Evolutionary conservation across 495 filamentous ascomycete genomes (phyloP), one percentile per base, ranked within the genome.

Genomic region (Trichoderma gamsii): DNA sequence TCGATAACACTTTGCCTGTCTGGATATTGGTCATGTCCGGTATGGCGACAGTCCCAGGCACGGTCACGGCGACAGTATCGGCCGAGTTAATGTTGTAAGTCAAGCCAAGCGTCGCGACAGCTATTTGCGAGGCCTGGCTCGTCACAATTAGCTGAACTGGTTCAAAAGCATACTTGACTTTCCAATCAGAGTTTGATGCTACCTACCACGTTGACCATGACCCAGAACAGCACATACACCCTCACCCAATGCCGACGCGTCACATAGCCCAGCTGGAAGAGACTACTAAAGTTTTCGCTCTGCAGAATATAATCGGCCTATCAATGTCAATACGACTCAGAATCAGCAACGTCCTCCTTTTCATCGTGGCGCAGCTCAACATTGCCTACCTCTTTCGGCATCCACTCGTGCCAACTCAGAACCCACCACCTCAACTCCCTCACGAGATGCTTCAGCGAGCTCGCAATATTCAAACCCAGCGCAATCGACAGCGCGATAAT

Each of bases 381-480:
- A 3, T 52, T 23, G 21, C n/a, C 21, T 23, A 52, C 49, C 18
- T 76, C 72, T 7, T 61, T 61, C 27, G 74, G 63, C 66, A 29
- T 71, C 46, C 71, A 41, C 46, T 70, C 71, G 32, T 64, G 56
- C 7, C 18, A 27, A 52, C 43, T 56, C n/a, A 76, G 51, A 61
- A 74, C 70, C 41, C 67, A 68, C 74, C 74, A 76, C 61, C 74
- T 66, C 71, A 76, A 70, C 41, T 74, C 71, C 56, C 71, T 64
- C 41, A 72, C 71, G 70, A 76, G 68, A 64, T 74, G 72, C 69
- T 76, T 76, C 63, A 76, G 71, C 23, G 71, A 70, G 65, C 71
- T 74, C 27, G 71, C 71, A 64, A 76, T 69, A 64, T 76, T 76
- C 21, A 76, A 46, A 68, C 72, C 71, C 16, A 76, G 46, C 16